phyloP scores from a whole-genome alignment of 176 grass and related monocot species.

The Carex cristatella region DNA sequence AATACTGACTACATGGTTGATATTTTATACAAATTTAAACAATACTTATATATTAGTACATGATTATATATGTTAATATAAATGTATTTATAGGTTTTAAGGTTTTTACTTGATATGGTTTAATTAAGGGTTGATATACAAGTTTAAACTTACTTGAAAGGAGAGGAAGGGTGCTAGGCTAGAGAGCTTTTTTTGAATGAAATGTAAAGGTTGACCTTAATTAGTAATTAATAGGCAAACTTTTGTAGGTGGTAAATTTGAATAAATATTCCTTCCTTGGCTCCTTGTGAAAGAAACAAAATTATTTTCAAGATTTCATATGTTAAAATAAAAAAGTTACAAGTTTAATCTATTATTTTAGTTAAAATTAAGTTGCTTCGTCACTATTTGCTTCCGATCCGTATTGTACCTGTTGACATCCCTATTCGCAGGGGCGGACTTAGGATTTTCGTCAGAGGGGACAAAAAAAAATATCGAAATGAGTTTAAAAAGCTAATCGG shows the following conservation, averaged over 20 bases:
- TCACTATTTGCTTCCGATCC: not conserved
- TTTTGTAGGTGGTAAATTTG: not conserved
- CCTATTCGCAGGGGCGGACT: no score
- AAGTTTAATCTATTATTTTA: not conserved
- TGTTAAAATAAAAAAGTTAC: not conserved
- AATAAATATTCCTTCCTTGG: not conserved
- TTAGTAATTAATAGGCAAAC: not conserved
- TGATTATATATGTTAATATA: not conserved
- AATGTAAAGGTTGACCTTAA: not conserved
- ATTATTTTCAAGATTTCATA: not conserved
- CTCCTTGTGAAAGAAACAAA: not conserved
- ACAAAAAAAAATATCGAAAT: no score
- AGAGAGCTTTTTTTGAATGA: no score
- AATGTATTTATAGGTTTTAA: not conserved
- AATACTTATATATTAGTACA: no score
- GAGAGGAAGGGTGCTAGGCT: no score
- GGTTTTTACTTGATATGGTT: not conserved
- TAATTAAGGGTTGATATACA: not conserved
- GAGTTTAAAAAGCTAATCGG: no score
- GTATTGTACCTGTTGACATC: no score
- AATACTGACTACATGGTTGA: no score
- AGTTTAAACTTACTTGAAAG: not conserved
- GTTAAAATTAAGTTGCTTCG: not conserved
- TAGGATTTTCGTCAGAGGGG: no score
- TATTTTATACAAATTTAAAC: no score